Evolutionary conservation across 495 filamentous ascomycete species (phyloP).

Genomic region (Bryoglossum gracile): DNA sequence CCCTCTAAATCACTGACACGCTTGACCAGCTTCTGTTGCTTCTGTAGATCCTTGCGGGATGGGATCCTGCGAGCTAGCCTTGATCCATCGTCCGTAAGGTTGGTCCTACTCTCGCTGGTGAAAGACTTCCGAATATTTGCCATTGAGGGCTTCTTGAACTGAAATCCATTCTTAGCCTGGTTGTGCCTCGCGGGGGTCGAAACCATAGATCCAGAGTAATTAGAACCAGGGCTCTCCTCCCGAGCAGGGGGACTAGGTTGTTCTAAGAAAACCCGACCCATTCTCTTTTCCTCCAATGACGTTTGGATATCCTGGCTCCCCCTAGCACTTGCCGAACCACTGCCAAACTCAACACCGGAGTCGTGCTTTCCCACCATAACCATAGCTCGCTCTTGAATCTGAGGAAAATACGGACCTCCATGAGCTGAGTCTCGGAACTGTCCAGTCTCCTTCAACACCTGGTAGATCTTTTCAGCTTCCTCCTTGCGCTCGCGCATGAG

Average conservation of each 20-base stretch:
- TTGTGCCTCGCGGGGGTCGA: not conserved
- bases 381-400: not conserved
- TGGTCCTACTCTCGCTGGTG: too few species aligned
- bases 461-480: constrained; percentile 50
- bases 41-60: constrained; percentile 53
- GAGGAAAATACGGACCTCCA: not conserved
- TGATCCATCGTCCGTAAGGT: too few species aligned
- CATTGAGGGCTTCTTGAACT: constrained; percentile 20
- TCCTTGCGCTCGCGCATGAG: constrained; percentile 33
- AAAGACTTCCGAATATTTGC: constrained; percentile 17
- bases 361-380: constrained; percentile 13
- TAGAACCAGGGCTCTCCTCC: constrained; percentile 10
- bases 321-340: not conserved
- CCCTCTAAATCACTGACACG: constrained; percentile 58
- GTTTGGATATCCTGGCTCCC: constrained; percentile 1
- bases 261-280: constrained; percentile 17
- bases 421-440: constrained; percentile 26
- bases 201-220: not conserved
- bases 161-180: constrained; percentile 1
- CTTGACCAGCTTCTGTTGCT: constrained; percentile 55
- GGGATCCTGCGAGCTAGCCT: constrained; percentile 38
- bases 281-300: constrained; percentile 18
- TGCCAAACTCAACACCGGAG: constrained; percentile 17
- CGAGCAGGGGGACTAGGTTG: constrained; percentile 1
- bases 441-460: constrained; percentile 52